Evolutionary conservation across 176 grass and related monocot genomes (phyloP), one percentile per base, ranked within the genome.

Genomic region (Themeda triandra): DNA sequence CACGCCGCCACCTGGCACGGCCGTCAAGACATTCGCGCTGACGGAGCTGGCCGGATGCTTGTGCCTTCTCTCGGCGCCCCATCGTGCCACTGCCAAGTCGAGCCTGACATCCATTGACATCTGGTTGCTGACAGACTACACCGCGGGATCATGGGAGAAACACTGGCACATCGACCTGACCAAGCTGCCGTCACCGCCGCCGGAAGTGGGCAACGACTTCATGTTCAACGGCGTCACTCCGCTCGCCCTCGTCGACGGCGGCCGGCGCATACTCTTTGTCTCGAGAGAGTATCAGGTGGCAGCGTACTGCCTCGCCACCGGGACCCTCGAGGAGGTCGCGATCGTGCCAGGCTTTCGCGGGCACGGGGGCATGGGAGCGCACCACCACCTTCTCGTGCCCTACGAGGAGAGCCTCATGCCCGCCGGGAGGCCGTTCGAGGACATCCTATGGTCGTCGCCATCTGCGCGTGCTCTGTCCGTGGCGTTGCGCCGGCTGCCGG

Each of bases 21-120:
- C 0, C 48, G 6, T 23, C 8, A 9, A 21, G 3, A 24, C 0
- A 5, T 4, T 2, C 27, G 9, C 0, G 4, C 10, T 73, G 35
- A 31, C 67, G 17, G 69, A 64, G 28, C 81, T 74, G 1, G 56
- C 13, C 19, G 66, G 66, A 37, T 69, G 37, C 39, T 13, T 72
- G 23, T 33, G 39, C 39, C 54, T 83, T 23, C 0, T 44, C 25
- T 63, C 10, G 32, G 32, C 32, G 18, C 66, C 66, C 18, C 0
- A 23, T 3, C 5, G 1, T 4, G 8, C 3, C 32, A n/a, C 1
- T 5, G 18, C 2, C n/a, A n/a, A n/a, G n/a, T n/a, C 18, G 32
- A 0, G 30, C 13, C 30, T 3, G 30, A 4, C 3, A 67, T 35
- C 14, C 18, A 10, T 69, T 8, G 6, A 33, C 32, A 69, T 69